A percentile compares a stretch with the other conserved stretches of the same genome.
Conservation (phyloP, 2,329 filamentous ascomycete species). For the Trichoderma citrinoviride region DNA sequence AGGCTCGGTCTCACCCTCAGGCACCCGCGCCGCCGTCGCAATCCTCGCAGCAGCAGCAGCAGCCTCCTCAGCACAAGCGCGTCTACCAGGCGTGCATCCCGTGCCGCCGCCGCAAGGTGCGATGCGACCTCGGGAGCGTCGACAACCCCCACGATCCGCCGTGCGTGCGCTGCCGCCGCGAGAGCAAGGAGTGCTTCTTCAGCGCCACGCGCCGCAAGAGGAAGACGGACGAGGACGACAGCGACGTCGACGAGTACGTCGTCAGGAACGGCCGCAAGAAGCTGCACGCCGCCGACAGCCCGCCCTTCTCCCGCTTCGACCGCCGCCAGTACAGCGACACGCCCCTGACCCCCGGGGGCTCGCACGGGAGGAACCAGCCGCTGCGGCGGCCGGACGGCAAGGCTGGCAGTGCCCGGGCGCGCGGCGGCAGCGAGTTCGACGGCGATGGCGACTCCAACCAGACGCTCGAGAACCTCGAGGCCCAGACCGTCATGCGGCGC, state of each 20-base stretch:
- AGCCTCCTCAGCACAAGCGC: conserved; percentile 51
- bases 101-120: conserved; percentile 60
- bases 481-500: conserved; percentile 61
- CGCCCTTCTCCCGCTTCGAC: conserved; percentile 42
- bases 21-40: background rate
- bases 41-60: background rate
- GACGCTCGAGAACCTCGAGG: conserved; percentile 63
- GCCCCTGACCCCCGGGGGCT: conserved; percentile 64
- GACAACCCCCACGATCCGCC: conserved; percentile 93
- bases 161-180: conserved; percentile 87
- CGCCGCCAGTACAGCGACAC: conserved; percentile 49
- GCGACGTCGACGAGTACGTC: conserved; percentile 63
- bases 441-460: conserved; percentile 56
- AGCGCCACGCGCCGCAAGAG: conserved; percentile 91
- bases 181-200: conserved; percentile 97
- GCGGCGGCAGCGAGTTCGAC: conserved; percentile 38
- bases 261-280: conserved; percentile 72
- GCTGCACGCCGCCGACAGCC: conserved; percentile 47
- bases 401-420: conserved; percentile 34
- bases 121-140: conserved; percentile 68
- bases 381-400: conserved; percentile 58
- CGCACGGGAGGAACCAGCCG: conserved; percentile 63
- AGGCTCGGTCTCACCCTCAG: background rate
- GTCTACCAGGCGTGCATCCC: conserved; percentile 64
- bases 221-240: conserved; percentile 62